These are phyloP conservation scores for Botrytis deweyae DNA, from an alignment of 2,329 filamentous ascomycete genomes.

Conservation along the genomic window DNA sequence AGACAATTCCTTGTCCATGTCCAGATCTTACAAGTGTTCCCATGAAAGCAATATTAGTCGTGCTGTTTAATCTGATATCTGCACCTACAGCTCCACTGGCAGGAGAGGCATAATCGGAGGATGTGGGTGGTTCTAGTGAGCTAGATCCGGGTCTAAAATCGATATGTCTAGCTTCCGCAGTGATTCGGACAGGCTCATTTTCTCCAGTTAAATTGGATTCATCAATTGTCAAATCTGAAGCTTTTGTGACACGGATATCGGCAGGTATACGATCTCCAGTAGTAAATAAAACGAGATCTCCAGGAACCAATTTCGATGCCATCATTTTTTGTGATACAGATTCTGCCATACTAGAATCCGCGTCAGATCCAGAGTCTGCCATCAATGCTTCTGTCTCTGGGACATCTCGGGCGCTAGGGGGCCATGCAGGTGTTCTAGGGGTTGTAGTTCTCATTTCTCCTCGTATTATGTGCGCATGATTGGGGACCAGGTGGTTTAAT, in stretches of 20 bases:
- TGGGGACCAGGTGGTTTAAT: constrained; percentile 87
- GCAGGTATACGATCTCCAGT: constrained; percentile 96
- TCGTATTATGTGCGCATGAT: constrained; percentile 92
- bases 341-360: constrained; percentile 57
- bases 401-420: constrained; percentile 40
- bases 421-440: constrained; percentile 46
- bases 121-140: constrained; percentile 44
- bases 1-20: constrained; percentile 94
- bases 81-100: constrained; percentile 59
- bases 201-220: constrained; percentile 96
- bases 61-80: constrained; percentile 68
- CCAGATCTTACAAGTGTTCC: constrained; percentile 93
- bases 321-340: constrained; percentile 79
- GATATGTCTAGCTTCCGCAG: constrained; percentile 57
- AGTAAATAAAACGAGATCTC: constrained; percentile 89
- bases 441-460: constrained; percentile 32
- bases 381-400: constrained; percentile 33
- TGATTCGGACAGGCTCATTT: constrained; percentile 86
- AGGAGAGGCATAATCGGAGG: constrained; percentile 58
- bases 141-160: constrained; percentile 36
- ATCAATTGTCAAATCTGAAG: constrained; percentile 88
- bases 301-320: constrained; percentile 83
- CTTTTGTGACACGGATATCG: constrained; percentile 89
- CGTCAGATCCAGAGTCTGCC: constrained; percentile 37
- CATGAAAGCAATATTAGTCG: constrained; percentile 96